phyloP scores from a whole-genome alignment of 164 flowering plant genomes.

The Platanus orientalis region DNA sequence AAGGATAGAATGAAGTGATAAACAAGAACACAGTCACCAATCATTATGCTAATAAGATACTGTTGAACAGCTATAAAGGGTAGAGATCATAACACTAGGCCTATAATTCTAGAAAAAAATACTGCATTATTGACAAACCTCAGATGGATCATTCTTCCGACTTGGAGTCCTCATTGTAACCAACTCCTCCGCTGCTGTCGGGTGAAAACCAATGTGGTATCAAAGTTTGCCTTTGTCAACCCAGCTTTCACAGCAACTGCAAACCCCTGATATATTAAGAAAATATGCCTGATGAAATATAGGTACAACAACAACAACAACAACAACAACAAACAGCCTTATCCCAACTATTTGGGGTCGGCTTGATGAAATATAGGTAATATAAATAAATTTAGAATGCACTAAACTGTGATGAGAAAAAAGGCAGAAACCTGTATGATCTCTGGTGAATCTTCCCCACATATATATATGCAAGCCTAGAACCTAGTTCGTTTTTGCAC shows the following conservation, averaged over 20 bases:
- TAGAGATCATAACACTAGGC: no score
- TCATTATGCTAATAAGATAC: no score
- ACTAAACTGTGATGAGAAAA: neutral
- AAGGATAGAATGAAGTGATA: no score
- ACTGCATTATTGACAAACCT: constrained; percentile 45
- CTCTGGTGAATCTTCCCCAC: constrained; percentile 94
- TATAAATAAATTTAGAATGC: no score
- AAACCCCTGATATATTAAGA: constrained; percentile 60
- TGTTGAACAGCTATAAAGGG: no score
- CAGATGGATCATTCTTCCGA: constrained; percentile 41
- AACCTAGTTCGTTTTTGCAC: constrained; percentile 78
- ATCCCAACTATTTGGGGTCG: no score
- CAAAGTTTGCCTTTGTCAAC: constrained; percentile 89
- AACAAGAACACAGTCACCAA: neutral
- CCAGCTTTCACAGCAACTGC: constrained; percentile 95
- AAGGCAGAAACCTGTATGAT: constrained; percentile 65
- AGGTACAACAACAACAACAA: neutral
- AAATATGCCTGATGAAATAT: constrained; percentile 10
- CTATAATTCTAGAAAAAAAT: neutral
- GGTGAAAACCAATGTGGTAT: constrained; percentile 88
- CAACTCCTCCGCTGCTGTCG: constrained; percentile 86
- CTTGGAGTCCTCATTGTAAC: constrained; percentile 95
- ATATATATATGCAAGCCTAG: constrained; percentile 87
- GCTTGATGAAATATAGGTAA: no score
- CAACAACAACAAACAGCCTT: neutral